Evolutionary conservation across 257 asterid genomes (phyloP).

Genomic region (Striga asiatica): DNA sequence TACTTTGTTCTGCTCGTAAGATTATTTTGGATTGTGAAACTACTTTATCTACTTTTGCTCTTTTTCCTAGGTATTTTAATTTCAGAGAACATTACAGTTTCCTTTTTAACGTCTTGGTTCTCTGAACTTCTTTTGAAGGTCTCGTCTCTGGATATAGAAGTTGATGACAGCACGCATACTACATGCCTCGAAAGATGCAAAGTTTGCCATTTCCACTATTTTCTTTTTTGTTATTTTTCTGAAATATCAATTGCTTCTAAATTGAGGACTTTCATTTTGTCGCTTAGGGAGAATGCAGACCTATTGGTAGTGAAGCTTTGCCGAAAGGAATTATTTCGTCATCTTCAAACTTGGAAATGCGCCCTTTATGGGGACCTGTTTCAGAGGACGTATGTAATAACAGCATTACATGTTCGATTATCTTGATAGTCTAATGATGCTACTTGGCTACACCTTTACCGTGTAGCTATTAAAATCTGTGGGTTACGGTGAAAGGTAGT

Average conservation of each 20-base stretch:
- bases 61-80: background rate
- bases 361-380: constrained; percentile 60
- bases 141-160: constrained; percentile 7
- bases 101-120: background rate
- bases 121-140: constrained; percentile 16
- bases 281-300: constrained; percentile 47
- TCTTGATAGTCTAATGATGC: no score
- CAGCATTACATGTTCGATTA: constrained; percentile 7
- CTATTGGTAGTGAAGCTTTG: constrained; percentile 47
- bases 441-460: no score
- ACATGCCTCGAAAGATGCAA: constrained; percentile 28
- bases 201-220: constrained; percentile 24
- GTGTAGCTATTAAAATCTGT: no score
- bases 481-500: no score
- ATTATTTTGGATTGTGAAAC: constrained; percentile 1
- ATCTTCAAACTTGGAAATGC: constrained; percentile 63
- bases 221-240: background rate
- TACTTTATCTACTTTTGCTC: background rate
- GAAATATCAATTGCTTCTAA: background rate
- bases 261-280: background rate
- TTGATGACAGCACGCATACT: constrained; percentile 11
- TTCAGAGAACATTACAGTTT: background rate
- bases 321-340: constrained; percentile 62
- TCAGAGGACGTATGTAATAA: constrained; percentile 30
- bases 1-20: no score